Conservation (phyloP, 805 yeast species). For the Saccharomycopsis fermentans region DNA sequence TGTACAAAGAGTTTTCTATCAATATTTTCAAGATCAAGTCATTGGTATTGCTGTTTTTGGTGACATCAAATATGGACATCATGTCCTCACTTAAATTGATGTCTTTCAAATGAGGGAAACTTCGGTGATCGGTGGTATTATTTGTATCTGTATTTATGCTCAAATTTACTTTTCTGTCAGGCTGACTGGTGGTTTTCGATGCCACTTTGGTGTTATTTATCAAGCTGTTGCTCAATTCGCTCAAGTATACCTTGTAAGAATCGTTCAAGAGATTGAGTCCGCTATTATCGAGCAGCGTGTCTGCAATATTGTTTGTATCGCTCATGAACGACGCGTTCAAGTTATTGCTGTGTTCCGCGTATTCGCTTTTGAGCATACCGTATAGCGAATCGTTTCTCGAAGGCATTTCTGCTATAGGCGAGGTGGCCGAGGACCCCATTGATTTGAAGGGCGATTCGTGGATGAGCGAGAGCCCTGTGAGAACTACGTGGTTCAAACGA, state of each 20-base stretch:
- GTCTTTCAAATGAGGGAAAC: conserved; percentile 7
- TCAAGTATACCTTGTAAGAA: conserved; percentile 16
- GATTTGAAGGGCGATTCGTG: conserved; percentile 17
- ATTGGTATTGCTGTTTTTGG: conserved; percentile 18
- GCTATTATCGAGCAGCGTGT: conserved; percentile 1
- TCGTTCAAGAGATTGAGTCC: conserved; percentile 15
- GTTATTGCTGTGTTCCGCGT: conserved; percentile 8
- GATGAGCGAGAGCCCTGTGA: conserved; percentile 17
- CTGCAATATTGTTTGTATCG: conserved; percentile 6
- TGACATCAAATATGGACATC: conserved; percentile 13
- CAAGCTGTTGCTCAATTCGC: conserved; percentile 14
- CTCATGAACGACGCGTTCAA: neutral
- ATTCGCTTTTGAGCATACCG: conserved; percentile 8
- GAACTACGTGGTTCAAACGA: conserved; percentile 6
- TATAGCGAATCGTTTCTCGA: conserved; percentile 2
- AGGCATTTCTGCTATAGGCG: conserved; percentile 6
- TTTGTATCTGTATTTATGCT: neutral
- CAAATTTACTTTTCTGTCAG: neutral
- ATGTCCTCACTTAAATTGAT: conserved; percentile 15
- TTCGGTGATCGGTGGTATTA: conserved; percentile 1
- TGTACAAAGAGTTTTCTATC: conserved; percentile 35
- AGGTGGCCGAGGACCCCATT: neutral
- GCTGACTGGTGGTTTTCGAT: neutral
- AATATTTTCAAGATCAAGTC: conserved; percentile 28
- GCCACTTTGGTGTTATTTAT: conserved; percentile 6